These are phyloP conservation scores for Thymus mandschuricus DNA, from an alignment of 257 asterid species.

Conservation along the genomic window DNA sequence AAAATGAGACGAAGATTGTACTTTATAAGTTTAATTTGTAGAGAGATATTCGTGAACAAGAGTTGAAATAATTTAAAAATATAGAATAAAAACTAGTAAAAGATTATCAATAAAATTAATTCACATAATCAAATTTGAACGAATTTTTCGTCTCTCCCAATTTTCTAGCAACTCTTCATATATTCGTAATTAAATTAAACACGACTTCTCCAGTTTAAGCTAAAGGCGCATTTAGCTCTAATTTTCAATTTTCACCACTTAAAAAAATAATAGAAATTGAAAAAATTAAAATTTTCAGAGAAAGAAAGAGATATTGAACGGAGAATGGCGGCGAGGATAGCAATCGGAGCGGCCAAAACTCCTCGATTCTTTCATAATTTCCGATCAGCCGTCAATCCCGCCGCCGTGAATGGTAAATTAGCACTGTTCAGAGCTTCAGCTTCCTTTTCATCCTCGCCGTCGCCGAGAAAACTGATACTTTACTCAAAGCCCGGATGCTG, in stretches of 20 bases:
- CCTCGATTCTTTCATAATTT: conserved; percentile 39
- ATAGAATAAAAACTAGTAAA: too few species aligned
- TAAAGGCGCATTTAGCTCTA: conserved; percentile 16
- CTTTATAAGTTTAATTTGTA: too few species aligned
- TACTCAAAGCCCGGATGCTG: conserved; percentile 99
- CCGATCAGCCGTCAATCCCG: conserved; percentile 31
- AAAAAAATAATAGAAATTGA: not conserved
- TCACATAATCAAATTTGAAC: too few species aligned
- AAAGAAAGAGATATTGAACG: not conserved
- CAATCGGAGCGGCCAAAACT: conserved; percentile 45
- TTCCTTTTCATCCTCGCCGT: conserved; percentile 47
- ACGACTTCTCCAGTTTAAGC: conserved; percentile 17
- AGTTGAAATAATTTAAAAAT: too few species aligned
- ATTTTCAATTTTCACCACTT: not conserved
- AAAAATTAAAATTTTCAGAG: not conserved
- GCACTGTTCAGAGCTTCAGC: conserved; percentile 36
- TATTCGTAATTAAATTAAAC: too few species aligned
- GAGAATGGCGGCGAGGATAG: conserved; percentile 44
- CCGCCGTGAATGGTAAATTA: conserved; percentile 26
- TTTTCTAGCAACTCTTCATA: too few species aligned
- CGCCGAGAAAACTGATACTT: conserved; percentile 58
- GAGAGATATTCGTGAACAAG: too few species aligned
- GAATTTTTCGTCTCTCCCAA: too few species aligned
- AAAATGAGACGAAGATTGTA: too few species aligned
- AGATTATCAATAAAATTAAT: too few species aligned